Conservation (phyloP, 2,329 filamentous ascomycete species). For the Fusarium torulosum region DNA sequence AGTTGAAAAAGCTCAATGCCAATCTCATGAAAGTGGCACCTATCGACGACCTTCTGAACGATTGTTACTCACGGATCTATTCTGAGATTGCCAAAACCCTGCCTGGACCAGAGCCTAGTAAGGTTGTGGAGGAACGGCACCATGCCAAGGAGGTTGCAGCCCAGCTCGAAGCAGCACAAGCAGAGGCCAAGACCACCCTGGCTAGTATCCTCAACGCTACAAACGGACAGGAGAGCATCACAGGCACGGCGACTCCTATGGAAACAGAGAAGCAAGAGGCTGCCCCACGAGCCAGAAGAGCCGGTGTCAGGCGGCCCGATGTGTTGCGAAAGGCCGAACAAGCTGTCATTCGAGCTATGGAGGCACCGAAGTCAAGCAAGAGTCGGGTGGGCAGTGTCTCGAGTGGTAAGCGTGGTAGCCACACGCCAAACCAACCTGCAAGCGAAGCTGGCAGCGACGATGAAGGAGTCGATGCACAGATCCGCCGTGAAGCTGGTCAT, state of each 20-base stretch:
- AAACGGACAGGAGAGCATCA: constrained; percentile 55
- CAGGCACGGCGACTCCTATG: constrained; percentile 52
- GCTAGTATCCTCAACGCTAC: constrained; percentile 59
- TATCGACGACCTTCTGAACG: constrained; percentile 94
- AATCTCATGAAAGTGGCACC: constrained; percentile 85
- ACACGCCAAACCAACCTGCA: constrained; percentile 54
- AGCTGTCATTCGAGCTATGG: constrained; percentile 64
- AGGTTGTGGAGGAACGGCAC: constrained; percentile 61
- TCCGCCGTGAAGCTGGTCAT: constrained; percentile 53
- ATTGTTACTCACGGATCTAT: constrained; percentile 86
- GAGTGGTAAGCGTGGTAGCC: constrained; percentile 61
- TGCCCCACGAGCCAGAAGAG: constrained; percentile 56
- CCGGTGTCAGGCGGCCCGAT: constrained; percentile 66
- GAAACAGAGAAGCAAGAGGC: constrained; percentile 58
- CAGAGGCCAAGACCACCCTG: constrained; percentile 56
- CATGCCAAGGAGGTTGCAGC: constrained; percentile 58
- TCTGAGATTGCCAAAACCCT: constrained; percentile 72
- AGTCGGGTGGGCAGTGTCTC: constrained; percentile 65
- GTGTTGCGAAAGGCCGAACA: constrained; percentile 73
- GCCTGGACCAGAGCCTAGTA: constrained; percentile 62
- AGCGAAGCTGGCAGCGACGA: constrained; percentile 58
- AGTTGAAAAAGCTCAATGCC: constrained; percentile 80
- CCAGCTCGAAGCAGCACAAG: constrained; percentile 52
- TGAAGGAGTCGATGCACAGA: constrained; percentile 57
- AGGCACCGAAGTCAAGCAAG: constrained; percentile 63